Conservation (phyloP, 306 rosid genomes). For the Vicia villosa region DNA sequence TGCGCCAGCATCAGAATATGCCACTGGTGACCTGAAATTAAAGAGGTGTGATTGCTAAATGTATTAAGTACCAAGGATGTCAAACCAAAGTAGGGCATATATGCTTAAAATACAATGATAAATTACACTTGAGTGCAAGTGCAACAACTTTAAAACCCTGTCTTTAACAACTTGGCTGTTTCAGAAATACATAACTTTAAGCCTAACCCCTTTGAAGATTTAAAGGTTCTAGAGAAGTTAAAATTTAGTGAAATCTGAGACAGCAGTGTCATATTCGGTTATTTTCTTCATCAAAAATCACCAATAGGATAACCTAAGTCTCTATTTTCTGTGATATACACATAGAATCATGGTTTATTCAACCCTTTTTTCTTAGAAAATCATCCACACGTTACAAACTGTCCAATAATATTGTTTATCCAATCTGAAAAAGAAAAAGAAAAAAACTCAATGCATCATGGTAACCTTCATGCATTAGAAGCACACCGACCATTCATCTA, state of each 20-base stretch:
- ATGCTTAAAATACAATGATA: background rate
- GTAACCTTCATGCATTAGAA: background rate
- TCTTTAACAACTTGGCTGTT: background rate
- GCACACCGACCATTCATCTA: background rate
- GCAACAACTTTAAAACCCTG: conserved; percentile 14
- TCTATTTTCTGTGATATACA: background rate
- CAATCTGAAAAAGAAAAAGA: background rate
- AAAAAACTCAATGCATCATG: background rate
- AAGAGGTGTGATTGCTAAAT: conserved; percentile 40
- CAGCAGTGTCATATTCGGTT: background rate
- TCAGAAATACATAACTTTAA: background rate
- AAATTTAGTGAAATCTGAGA: background rate
- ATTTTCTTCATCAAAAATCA: background rate
- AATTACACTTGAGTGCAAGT: background rate
- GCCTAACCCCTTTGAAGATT: conserved; percentile 1
- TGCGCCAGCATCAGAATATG: conserved; percentile 78
- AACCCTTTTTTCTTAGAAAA: background rate
- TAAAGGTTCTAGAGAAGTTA: conserved; percentile 3
- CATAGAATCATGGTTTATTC: background rate
- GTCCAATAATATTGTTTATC: background rate
- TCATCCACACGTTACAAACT: background rate
- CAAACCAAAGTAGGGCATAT: conserved; percentile 29
- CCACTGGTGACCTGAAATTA: conserved; percentile 67
- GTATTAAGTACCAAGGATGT: background rate
- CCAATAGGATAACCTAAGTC: background rate